Evolutionary conservation across 495 filamentous ascomycete species (phyloP), one percentile per base, ranked within the genome.

Genomic region (Staphylotrichum tortipilum): DNA sequence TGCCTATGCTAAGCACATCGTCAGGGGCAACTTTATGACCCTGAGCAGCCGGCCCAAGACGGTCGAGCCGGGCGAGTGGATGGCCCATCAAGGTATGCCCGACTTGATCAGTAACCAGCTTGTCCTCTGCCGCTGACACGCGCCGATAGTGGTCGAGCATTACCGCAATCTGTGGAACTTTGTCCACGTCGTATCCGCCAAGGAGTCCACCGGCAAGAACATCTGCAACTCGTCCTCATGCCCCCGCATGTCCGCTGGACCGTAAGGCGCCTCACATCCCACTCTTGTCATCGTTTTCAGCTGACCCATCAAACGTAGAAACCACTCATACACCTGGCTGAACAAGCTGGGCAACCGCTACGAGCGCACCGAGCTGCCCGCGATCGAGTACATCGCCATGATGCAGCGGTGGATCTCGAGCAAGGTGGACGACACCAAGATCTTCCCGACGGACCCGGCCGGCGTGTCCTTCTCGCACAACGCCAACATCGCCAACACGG

Each of bases 11-110:
- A 84, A 82, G 56, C 78, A 94, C 53, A 91, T 94, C 50, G 90
- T 95, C 53, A 94, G 88, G 68, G 90, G 90, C 37, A 96, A 95
- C 68, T 95, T 95, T 64, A 88, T 94, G 85, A 95, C 90, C 18
- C 69, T 96, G 36, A 91, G 88, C 57, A 86, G 86, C 43, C 85
- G 86, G 61, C 90, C 90, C 8, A 86, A 86, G 65, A 84, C 88
- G 44, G 84, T 95, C 23, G 90, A 95, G 63, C 77, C 86, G 52
- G 89, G 88, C 28, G 90, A 96, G 61, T 96, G 90, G 90, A 71
- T 94, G 52, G 89, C 89, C 46, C 89, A 95, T 68, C 90, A 95
- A 78, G 84, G 90, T 94, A 73, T 68, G 74, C 0, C 21, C 9
- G 1, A 1, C 17, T 40, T 17, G n/a, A n/a, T 35, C 17, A 29